Evolutionary conservation across 768 basidiomycete species (phyloP).

Genomic region (Rubroboletus pulcherrimus): DNA sequence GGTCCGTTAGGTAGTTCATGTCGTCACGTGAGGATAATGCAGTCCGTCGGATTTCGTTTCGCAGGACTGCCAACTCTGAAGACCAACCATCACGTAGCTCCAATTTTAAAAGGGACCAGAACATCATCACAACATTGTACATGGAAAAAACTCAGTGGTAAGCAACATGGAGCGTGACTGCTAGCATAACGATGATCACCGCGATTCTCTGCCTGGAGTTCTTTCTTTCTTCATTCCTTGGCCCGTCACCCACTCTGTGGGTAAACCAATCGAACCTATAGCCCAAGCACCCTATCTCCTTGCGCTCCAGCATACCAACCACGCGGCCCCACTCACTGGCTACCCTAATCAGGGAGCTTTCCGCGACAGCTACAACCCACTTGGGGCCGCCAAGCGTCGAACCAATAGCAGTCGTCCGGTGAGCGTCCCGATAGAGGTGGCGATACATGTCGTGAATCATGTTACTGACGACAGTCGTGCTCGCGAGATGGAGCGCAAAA

Average conservation of each 20-base stretch:
- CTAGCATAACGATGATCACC: conserved; percentile 13
- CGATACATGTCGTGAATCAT: conserved; percentile 47
- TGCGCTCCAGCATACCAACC: conserved; percentile 40
- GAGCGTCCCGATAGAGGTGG: conserved; percentile 41
- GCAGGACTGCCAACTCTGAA: too few relatives aligned
- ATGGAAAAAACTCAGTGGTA: not conserved
- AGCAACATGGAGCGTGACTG: not conserved
- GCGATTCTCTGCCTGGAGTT: conserved; percentile 36
- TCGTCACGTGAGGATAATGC: too few relatives aligned
- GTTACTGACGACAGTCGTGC: conserved; percentile 38
- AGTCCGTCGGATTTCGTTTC: too few relatives aligned
- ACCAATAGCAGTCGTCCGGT: conserved; percentile 32
- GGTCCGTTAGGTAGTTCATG: too few relatives aligned
- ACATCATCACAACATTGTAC: not conserved
- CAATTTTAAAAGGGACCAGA: too few relatives aligned
- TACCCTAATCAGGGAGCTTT: conserved; percentile 51
- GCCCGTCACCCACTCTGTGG: conserved; percentile 36
- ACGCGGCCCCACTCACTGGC: conserved; percentile 47
- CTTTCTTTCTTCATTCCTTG: conserved; percentile 41
- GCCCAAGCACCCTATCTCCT: conserved; percentile 38
- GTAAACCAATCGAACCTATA: conserved; percentile 57
- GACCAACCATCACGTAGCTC: too few relatives aligned
- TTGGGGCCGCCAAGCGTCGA: conserved; percentile 31
- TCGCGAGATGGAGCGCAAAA: conserved; percentile 22
- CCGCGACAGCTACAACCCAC: conserved; percentile 44